A percentile compares a stretch with the other conserved stretches of the same genome.
Evolutionary conservation across 768 basidiomycete species (phyloP).

Genomic region (Tylopilus felleus): DNA sequence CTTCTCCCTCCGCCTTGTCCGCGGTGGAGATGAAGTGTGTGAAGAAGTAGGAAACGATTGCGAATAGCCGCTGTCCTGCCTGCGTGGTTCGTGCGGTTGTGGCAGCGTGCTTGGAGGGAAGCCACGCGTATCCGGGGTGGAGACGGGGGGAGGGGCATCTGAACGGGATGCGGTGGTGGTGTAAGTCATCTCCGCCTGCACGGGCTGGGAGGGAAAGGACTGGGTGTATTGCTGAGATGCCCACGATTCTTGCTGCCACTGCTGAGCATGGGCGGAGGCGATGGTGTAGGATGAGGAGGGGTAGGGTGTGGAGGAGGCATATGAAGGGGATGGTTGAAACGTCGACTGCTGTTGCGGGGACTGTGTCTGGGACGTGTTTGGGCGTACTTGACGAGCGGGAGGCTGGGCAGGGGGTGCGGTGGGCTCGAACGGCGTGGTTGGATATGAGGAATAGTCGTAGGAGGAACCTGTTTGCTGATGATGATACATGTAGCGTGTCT

Average conservation of each 20-base stretch:
- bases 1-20: slow-evolving; percentile 37
- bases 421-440: slow-evolving; percentile 26
- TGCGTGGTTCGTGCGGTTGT: slow-evolving; percentile 31
- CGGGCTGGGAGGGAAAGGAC: slow-evolving; percentile 33
- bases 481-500: slow-evolving; percentile 52
- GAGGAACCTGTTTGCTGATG: slow-evolving; percentile 41
- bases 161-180: slow-evolving; percentile 31
- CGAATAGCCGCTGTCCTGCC: slow-evolving; percentile 33
- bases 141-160: slow-evolving; percentile 28
- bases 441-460: slow-evolving; percentile 53
- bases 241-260: slow-evolving; percentile 44
- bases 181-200: slow-evolving; percentile 35
- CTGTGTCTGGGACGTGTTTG: slow-evolving; percentile 33
- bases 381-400: slow-evolving; percentile 29
- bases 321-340: slow-evolving; percentile 29
- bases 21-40: slow-evolving; percentile 29
- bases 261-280: slow-evolving; percentile 31
- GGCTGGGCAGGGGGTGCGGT: slow-evolving; percentile 28
- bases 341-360: slow-evolving; percentile 27
- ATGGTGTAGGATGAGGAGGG: slow-evolving; percentile 29
- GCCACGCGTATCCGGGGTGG: slow-evolving; percentile 31
- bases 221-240: slow-evolving; percentile 31
- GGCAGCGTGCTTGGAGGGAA: slow-evolving; percentile 27
- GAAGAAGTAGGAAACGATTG: slow-evolving; percentile 26
- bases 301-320: slow-evolving; percentile 28